Evolutionary conservation across 331 rosid species (phyloP).

Genomic region (Pyrus hybrid): DNA sequence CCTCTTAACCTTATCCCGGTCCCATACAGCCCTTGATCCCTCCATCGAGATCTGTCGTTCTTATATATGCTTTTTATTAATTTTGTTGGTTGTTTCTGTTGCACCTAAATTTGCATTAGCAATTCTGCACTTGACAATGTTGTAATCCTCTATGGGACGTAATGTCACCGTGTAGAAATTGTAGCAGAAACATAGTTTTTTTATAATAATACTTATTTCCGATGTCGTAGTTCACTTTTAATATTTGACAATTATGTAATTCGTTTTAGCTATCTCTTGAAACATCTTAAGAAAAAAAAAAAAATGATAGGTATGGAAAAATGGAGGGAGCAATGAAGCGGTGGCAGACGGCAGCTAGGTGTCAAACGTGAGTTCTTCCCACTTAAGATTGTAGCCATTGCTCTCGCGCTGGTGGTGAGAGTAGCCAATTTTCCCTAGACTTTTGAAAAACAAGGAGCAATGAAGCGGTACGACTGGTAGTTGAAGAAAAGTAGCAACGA

Average conservation of each 20-base stretch:
- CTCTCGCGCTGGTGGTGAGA: accelerated
- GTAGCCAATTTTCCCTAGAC: too few species aligned
- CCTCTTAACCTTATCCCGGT: conserved; percentile 22
- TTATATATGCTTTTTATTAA: too few species aligned
- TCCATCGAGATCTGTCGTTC: too few species aligned
- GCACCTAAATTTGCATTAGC: background rate
- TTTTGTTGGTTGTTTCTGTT: background rate
- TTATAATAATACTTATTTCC: background rate
- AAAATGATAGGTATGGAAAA: too few species aligned
- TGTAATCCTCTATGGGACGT: background rate
- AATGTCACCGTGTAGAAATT: background rate
- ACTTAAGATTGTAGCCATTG: background rate
- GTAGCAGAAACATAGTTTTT: background rate
- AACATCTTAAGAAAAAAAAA: too few species aligned
- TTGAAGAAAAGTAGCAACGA: too few species aligned
- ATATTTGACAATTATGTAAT: too few species aligned
- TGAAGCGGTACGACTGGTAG: too few species aligned
- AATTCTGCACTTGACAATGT: background rate
- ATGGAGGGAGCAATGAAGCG: too few species aligned
- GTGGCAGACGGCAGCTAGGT: background rate
- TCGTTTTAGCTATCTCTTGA: too few species aligned
- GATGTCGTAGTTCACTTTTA: too few species aligned
- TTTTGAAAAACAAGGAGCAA: too few species aligned
- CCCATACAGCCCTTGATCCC: background rate
- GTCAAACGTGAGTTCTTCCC: accelerated